Conservation (phyloP, 495 filamentous ascomycete genomes). For the Coniosporium apollinis region DNA sequence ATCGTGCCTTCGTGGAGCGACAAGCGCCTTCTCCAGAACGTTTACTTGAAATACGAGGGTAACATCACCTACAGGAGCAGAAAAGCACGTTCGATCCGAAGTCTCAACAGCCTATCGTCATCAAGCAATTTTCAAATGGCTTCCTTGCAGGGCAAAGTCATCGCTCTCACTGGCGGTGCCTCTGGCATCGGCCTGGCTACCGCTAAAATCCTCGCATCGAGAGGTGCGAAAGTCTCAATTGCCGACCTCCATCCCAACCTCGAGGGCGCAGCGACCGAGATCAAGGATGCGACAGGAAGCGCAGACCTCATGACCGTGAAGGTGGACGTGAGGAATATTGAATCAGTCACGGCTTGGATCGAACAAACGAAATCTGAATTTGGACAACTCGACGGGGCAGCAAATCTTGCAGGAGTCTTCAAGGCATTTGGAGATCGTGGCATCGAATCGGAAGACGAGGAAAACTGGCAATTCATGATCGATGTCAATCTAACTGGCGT, state of each 20-base stretch:
- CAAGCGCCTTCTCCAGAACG: no score
- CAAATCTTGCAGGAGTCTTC: constrained; percentile 15
- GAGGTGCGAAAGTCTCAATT: constrained; percentile 8
- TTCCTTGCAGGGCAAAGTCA: constrained; percentile 6
- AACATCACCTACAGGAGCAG: no score
- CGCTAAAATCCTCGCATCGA: constrained; percentile 6
- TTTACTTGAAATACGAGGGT: no score
- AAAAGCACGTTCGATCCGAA: no score
- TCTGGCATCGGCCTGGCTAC: constrained; percentile 7
- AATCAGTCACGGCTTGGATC: constrained; percentile 34
- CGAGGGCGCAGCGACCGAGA: no score
- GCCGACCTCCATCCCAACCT: constrained; percentile 9
- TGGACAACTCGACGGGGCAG: constrained; percentile 13
- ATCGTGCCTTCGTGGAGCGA: no score
- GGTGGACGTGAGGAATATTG: constrained; percentile 26
- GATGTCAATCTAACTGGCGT: constrained; percentile 16
- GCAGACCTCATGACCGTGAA: neutral
- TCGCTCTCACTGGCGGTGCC: constrained; percentile 8
- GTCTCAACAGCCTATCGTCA: no score
- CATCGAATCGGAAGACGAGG: constrained; percentile 14
- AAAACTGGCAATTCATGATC: constrained; percentile 14
- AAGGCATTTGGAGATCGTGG: no score
- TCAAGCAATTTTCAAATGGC: no score
- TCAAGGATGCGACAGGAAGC: no score
- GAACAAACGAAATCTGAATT: constrained; percentile 25